Evolutionary conservation across 1,139 yeast species (phyloP).

Genomic region (Saccharomyces hybrid): DNA sequence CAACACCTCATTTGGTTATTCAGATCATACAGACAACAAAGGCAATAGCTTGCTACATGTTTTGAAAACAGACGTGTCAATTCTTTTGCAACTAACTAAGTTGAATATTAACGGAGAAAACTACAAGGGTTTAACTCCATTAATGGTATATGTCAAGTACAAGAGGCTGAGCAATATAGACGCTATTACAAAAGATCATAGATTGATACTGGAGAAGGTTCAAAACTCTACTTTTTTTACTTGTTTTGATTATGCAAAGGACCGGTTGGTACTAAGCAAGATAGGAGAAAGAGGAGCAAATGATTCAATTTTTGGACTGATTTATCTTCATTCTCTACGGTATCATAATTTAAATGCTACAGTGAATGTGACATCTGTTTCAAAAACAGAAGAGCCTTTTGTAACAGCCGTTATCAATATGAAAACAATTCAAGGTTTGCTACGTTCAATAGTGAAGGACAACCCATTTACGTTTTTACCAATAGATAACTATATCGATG

Average conservation of each 20-base stretch:
- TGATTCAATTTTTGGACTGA: slow-evolving; percentile 9
- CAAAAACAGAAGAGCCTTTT: slow-evolving; percentile 3
- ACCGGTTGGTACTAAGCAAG: slow-evolving; percentile 21
- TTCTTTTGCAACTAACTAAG: slow-evolving; percentile 36
- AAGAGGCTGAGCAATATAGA: slow-evolving; percentile 54
- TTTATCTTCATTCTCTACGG: slow-evolving; percentile 13
- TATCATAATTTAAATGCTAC: slow-evolving; percentile 10
- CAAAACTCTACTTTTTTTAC: slow-evolving; percentile 32
- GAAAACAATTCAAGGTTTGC: slow-evolving; percentile 7
- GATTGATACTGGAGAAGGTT: slow-evolving; percentile 39
- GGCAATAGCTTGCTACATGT: slow-evolving; percentile 77
- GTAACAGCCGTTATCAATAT: slow-evolving; percentile 3
- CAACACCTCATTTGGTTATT: slow-evolving; percentile 34
- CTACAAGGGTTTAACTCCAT: slow-evolving; percentile 53
- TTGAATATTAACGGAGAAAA: slow-evolving; percentile 61
- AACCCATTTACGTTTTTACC: slow-evolving; percentile 8
- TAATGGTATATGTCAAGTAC: slow-evolving; percentile 64
- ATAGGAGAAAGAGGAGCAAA: slow-evolving; percentile 14
- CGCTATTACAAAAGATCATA: slow-evolving; percentile 38
- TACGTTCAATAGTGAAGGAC: slow-evolving; percentile 5
- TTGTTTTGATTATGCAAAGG: slow-evolving; percentile 48
- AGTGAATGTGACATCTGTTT: neutral
- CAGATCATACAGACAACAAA: slow-evolving; percentile 59
- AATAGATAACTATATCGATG: slow-evolving; percentile 9
- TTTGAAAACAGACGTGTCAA: slow-evolving; percentile 39